Conservation (phyloP, 2,329 filamentous ascomycete species). For the Coniosporium tulheliwenetii region DNA sequence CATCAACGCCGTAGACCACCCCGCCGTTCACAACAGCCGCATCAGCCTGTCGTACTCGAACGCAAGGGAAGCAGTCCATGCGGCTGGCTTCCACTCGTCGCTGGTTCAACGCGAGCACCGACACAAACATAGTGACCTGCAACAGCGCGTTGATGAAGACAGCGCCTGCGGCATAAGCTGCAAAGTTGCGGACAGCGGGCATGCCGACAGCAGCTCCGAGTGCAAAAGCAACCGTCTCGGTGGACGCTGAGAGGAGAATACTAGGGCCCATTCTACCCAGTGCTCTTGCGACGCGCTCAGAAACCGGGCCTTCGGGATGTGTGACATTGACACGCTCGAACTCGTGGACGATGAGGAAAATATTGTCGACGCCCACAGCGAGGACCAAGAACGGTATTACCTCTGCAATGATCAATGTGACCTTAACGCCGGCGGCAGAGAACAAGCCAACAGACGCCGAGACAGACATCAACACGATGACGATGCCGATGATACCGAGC, state of each 20-base stretch:
- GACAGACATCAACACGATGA: slow-evolving; percentile 96
- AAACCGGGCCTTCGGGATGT: slow-evolving; percentile 75
- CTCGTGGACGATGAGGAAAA: slow-evolving; percentile 96
- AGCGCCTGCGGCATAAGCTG: slow-evolving; percentile 86
- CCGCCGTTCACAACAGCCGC: slow-evolving; percentile 49
- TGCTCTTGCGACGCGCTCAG: slow-evolving; percentile 71
- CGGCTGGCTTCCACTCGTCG: slow-evolving; percentile 74
- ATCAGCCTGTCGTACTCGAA: slow-evolving; percentile 62
- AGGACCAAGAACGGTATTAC: slow-evolving; percentile 96
- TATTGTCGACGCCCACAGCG: slow-evolving; percentile 95
- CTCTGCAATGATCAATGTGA: slow-evolving; percentile 93
- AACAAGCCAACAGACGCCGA: slow-evolving; percentile 90
- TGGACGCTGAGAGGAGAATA: slow-evolving; percentile 86
- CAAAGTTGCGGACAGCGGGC: slow-evolving; percentile 96
- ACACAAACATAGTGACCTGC: slow-evolving; percentile 94
- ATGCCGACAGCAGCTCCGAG: slow-evolving; percentile 90
- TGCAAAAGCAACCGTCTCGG: slow-evolving; percentile 85
- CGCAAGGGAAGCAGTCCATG: slow-evolving; percentile 83
- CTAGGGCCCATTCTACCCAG: slow-evolving; percentile 95
- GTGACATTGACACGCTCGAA: slow-evolving; percentile 90
- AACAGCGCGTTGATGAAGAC: slow-evolving; percentile 95
- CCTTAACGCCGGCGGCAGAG: slow-evolving; percentile 80
- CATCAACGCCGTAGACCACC: slow-evolving; percentile 56
- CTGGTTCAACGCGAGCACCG: slow-evolving; percentile 83
- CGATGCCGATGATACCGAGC: slow-evolving; percentile 80